phyloP scores from a whole-genome alignment of 2,329 filamentous ascomycete species.

The Mycosphaerella sp. region DNA sequence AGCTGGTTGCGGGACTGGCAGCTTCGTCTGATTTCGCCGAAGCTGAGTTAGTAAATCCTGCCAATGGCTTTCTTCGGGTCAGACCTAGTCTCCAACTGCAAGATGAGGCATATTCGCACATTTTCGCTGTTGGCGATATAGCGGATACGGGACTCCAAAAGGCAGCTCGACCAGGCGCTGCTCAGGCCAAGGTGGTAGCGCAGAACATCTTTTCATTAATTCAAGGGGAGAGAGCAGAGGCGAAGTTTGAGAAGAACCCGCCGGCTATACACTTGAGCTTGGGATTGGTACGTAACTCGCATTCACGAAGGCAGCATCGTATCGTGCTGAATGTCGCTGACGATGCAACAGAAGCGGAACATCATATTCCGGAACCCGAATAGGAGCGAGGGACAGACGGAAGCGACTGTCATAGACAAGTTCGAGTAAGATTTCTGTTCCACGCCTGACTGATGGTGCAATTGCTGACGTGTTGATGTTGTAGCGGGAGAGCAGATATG shows the following conservation, averaged over 20 bases:
- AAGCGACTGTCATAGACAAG: constrained; percentile 14
- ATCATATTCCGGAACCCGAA: constrained; percentile 19
- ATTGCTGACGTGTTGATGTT: neutral
- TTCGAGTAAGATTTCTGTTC: constrained; percentile 9
- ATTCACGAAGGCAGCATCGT: too few relatives aligned
- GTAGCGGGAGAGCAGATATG: constrained; percentile 16
- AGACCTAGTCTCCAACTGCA: constrained; percentile 52
- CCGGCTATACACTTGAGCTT: constrained; percentile 18
- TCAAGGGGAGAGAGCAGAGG: constrained; percentile 17
- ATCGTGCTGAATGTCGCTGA: neutral
- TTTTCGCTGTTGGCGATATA: constrained; percentile 61
- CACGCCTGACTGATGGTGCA: neutral
- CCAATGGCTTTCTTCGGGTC: constrained; percentile 37
- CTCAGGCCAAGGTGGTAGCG: constrained; percentile 49
- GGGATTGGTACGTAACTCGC: constrained; percentile 6
- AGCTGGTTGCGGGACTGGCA: constrained; percentile 45
- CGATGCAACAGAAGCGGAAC: constrained; percentile 11
- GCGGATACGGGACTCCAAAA: constrained; percentile 50
- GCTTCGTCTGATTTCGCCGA: constrained; percentile 39
- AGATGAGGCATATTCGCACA: constrained; percentile 43
- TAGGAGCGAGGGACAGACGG: constrained; percentile 14
- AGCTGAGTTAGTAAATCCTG: constrained; percentile 13
- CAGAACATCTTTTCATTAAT: constrained; percentile 50
- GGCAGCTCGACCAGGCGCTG: constrained; percentile 47
- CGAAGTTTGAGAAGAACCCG: constrained; percentile 6